Conservation (phyloP, 352 stramenopile species). For the Pythium folliculosum region DNA sequence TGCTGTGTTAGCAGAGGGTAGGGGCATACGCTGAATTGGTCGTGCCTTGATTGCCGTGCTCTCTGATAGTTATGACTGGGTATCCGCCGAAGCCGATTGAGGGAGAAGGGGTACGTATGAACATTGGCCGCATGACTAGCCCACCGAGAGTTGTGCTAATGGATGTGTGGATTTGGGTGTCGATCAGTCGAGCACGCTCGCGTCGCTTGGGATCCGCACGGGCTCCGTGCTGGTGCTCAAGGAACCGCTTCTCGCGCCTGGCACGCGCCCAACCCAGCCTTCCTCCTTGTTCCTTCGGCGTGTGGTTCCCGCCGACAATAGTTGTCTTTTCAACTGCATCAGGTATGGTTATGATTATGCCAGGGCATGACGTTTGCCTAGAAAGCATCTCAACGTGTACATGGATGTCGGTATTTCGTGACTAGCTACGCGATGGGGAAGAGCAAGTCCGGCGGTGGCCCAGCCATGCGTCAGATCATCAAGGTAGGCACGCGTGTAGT, state of each 20-base stretch:
- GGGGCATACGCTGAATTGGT: no score
- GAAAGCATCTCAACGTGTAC: not conserved
- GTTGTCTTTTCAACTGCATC: constrained; percentile 87
- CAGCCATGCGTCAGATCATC: constrained; percentile 69
- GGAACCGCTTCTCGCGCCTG: constrained; percentile 38
- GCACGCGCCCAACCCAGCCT: constrained; percentile 15
- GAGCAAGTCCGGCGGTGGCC: constrained; percentile 55
- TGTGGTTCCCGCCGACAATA: constrained; percentile 84
- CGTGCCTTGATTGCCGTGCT: not conserved
- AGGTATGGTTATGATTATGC: constrained; percentile 33
- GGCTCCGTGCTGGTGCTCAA: constrained; percentile 78
- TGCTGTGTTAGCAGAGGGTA: no score
- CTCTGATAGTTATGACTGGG: constrained; percentile 61
- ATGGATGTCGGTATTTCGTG: no score
- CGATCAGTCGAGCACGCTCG: constrained; percentile 30
- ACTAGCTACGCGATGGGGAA: constrained; percentile 72
- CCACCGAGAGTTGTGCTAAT: constrained; percentile 4
- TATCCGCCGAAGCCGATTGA: constrained; percentile 73
- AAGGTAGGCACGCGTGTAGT: constrained; percentile 28
- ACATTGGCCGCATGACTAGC: not conserved
- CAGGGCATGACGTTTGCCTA: not conserved
- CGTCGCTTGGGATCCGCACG: constrained; percentile 56
- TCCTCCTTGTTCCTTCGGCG: constrained; percentile 67
- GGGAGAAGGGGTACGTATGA: constrained; percentile 52
- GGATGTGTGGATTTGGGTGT: not conserved